Evolutionary conservation across 106 monocot species (phyloP), one percentile per base, ranked within the genome.

Genomic region (Dendrobium huoshanense): DNA sequence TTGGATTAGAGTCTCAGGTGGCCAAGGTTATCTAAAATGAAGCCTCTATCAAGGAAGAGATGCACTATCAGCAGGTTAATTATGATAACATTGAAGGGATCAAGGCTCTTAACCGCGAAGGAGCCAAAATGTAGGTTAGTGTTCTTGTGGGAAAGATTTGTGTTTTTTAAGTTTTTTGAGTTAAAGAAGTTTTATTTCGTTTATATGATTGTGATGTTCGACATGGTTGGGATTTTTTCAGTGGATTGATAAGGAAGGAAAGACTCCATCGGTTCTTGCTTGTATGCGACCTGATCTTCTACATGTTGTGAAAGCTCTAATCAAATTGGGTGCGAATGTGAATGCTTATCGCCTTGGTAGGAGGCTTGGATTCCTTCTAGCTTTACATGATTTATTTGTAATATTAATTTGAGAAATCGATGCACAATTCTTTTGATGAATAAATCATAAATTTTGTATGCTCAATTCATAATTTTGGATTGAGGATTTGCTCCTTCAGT

Each of bases 171-270:
- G 40, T 25, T 18, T 11, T 49, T 49, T 49, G 49, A 49, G 9
- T 49, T 49, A 10, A 11, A 49, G 49, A 49, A 10, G 9, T 49
- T 49, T 49, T 9, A 49, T 49, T 49, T 49, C 49, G 49, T 49
- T 75, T 17, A 1, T 56, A 31, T 25, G 51, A 16, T 58, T 29
- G 25, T 37, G 13, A 72, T 37, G 40, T 4, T 80, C 58, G 20
- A 49, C 11, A 78, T 43, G 18, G 16, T 79, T 59, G n/a, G 27
- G 1, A 3, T 44, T 72, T 78, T 33, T 85, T 75, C 82, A 99
- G 95, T 99, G 91, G 89, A 83, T 95, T 18, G 99, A 99, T 74
- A 88, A 86, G 59, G 95, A 95, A 81, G 95, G 99, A 76, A 95
- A 87, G 61, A 99, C 91, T 6, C 99, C 99, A 0, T 73, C 95